These are phyloP conservation scores for Blastomyces emzantsi DNA, from an alignment of 2,329 filamentous ascomycete genomes.

Conservation along the genomic window DNA sequence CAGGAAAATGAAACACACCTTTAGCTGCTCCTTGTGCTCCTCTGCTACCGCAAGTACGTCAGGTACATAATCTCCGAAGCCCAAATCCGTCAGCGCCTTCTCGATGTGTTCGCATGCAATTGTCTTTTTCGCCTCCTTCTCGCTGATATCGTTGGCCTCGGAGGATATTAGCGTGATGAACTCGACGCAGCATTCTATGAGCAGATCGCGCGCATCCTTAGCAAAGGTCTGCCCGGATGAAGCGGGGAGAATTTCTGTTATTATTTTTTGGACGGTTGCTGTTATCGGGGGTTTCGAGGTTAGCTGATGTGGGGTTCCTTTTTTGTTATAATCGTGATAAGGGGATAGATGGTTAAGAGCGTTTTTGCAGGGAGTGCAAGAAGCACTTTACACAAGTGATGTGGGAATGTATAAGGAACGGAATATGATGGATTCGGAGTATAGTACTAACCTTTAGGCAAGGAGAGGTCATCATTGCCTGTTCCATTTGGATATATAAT, in stretches of 20 bases:
- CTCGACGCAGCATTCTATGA: slow-evolving; percentile 98
- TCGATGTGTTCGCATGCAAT: slow-evolving; percentile 98
- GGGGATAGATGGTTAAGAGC: not conserved
- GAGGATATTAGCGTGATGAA: slow-evolving; percentile 99
- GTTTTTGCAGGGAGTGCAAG: not conserved
- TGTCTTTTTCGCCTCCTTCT: slow-evolving; percentile 98
- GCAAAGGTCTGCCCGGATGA: slow-evolving; percentile 75
- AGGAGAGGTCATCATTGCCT: slow-evolving; percentile 51
- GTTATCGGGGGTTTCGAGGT: not conserved
- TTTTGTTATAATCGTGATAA: not conserved
- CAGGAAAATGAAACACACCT: slow-evolving; percentile 49
- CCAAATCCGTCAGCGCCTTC: slow-evolving; percentile 83
- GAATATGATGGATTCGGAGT: not conserved
- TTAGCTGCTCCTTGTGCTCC: slow-evolving; percentile 87
- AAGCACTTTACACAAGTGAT: too few relatives aligned
- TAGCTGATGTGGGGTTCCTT: not conserved
- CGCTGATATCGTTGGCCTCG: slow-evolving; percentile 96
- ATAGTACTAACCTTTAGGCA: slow-evolving; percentile 8
- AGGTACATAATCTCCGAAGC: slow-evolving; percentile 84
- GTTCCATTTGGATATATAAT: not conserved
- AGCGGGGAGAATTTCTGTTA: slow-evolving; percentile 80
- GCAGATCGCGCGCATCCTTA: slow-evolving; percentile 86
- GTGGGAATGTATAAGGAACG: not conserved
- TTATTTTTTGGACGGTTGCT: slow-evolving; percentile 73
- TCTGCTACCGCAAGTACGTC: slow-evolving; percentile 78